Evolutionary conservation across 352 stramenopile genomes (phyloP).

Genomic region (Thraustochytrium striatum): DNA sequence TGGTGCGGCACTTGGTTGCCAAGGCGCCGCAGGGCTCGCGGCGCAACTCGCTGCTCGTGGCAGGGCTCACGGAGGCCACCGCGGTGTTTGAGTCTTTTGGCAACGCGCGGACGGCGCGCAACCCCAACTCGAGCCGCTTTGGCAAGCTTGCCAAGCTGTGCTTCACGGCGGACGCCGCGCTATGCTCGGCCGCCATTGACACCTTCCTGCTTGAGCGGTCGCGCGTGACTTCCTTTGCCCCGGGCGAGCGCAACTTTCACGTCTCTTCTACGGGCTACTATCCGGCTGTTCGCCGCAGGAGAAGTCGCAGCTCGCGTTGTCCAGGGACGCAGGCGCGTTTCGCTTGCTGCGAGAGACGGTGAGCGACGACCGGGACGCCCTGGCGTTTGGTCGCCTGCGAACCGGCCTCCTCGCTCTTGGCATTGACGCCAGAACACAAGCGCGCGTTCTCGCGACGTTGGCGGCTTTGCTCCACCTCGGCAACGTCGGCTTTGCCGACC

Average conservation of each 20-base stretch:
- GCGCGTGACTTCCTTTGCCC: slow-evolving; percentile 69
- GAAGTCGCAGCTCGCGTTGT: slow-evolving; percentile 68
- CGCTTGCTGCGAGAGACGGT: slow-evolving; percentile 68
- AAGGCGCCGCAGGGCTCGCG: background rate
- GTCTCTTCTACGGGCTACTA: slow-evolving; percentile 82
- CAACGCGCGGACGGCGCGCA: slow-evolving; percentile 91
- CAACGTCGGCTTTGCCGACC: slow-evolving; percentile 78
- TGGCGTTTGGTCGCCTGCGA: slow-evolving; percentile 59
- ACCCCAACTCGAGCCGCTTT: slow-evolving; percentile 93
- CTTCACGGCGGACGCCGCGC: slow-evolving; percentile 62
- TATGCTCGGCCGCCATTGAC: slow-evolving; percentile 73
- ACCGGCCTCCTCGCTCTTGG: slow-evolving; percentile 59
- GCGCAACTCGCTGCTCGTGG: background rate
- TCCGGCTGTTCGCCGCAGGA: slow-evolving; percentile 58
- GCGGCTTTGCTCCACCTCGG: slow-evolving; percentile 85
- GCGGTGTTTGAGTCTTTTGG: slow-evolving; percentile 97
- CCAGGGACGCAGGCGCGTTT: slow-evolving; percentile 63
- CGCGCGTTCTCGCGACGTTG: slow-evolving; percentile 80
- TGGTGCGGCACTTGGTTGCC: slow-evolving; percentile 86
- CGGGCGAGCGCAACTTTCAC: slow-evolving; percentile 81
- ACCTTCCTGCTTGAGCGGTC: slow-evolving; percentile 85
- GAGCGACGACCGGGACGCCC: background rate
- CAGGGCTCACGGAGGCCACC: slow-evolving; percentile 80
- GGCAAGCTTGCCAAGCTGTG: slow-evolving; percentile 96
- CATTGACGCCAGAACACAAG: slow-evolving; percentile 78